Percentiles rank a stretch among this genome's conserved stretches.
Evolutionary conservation across 169 alveolate species (phyloP).

Genomic region (Plasmodium gaboni): DNA sequence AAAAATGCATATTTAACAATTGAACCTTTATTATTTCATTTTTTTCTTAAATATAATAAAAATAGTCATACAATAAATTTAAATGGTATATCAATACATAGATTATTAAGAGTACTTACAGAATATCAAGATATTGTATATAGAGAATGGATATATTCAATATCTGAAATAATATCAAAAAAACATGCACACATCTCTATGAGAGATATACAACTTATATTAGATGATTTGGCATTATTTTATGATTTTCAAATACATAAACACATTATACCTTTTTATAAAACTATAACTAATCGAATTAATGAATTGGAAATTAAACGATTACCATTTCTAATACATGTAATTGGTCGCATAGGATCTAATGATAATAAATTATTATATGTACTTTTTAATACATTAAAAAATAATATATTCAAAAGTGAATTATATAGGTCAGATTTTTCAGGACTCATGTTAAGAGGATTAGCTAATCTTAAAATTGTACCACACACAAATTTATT

Average conservation of each 20-base stretch:
- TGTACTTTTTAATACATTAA: constrained; percentile 75
- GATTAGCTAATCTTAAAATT: constrained; percentile 81
- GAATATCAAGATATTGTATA: constrained; percentile 85
- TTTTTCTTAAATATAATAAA: constrained; percentile 60
- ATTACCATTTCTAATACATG: constrained; percentile 84
- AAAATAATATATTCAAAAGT: constrained; percentile 69
- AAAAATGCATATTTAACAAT: constrained; percentile 64
- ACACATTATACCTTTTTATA: constrained; percentile 78
- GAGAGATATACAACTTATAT: constrained; percentile 86
- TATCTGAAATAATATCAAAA: constrained; percentile 80
- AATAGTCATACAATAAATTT: constrained; percentile 22
- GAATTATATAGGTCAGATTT: constrained; percentile 81
- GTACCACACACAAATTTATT: constrained; percentile 80
- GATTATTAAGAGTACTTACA: constrained; percentile 84
- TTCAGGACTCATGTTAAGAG: constrained; percentile 83
- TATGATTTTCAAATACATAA: constrained; percentile 86
- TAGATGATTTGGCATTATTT: constrained; percentile 85
- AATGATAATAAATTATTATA: constrained; percentile 79
- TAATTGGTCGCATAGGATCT: constrained; percentile 84
- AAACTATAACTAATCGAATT: constrained; percentile 77
- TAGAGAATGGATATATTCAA: constrained; percentile 86
- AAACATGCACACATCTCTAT: constrained; percentile 83
- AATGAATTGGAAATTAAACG: constrained; percentile 82
- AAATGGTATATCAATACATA: constrained; percentile 74
- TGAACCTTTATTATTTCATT: constrained; percentile 73